phyloP scores from a whole-genome alignment of 495 filamentous ascomycete genomes.

The Articulospora tetracladia region DNA sequence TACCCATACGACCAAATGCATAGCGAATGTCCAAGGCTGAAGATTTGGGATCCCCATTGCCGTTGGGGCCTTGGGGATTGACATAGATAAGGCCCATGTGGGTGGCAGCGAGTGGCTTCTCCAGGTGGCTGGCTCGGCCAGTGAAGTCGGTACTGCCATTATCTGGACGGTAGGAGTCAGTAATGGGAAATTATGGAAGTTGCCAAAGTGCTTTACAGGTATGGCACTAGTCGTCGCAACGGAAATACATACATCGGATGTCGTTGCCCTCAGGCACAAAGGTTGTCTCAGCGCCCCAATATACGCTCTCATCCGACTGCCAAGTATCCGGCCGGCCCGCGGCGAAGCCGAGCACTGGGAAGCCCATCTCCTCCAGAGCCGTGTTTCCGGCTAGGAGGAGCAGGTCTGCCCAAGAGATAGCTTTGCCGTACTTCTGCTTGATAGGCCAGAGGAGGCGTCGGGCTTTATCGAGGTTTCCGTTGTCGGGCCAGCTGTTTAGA shows the following conservation, averaged over 20 bases:
- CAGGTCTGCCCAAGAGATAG: constrained; percentile 18
- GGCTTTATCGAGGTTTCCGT: constrained; percentile 18
- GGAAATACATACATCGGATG: not conserved
- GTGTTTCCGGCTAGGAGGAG: constrained; percentile 13
- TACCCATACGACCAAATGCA: constrained; percentile 16
- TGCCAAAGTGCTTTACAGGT: no score
- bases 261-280: constrained; percentile 13
- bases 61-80: constrained; percentile 18
- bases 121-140: constrained; percentile 1
- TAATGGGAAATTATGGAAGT: no score
- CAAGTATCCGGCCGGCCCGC: constrained; percentile 15
- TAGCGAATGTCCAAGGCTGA: constrained; percentile 15
- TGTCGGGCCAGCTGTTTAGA: constrained; percentile 21
- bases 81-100: constrained; percentile 21
- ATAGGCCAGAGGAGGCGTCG: constrained; percentile 18
- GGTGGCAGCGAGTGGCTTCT: constrained; percentile 16
- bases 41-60: constrained; percentile 11
- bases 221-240: no score
- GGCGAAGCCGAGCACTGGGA: constrained; percentile 14
- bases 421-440: constrained; percentile 20
- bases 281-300: constrained; percentile 19
- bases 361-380: constrained; percentile 16
- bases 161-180: no score
- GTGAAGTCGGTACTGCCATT: constrained; percentile 15
- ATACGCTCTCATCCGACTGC: constrained; percentile 18